Conservation (phyloP, 2,329 filamentous ascomycete species). For the Shiraia sp. region DNA sequence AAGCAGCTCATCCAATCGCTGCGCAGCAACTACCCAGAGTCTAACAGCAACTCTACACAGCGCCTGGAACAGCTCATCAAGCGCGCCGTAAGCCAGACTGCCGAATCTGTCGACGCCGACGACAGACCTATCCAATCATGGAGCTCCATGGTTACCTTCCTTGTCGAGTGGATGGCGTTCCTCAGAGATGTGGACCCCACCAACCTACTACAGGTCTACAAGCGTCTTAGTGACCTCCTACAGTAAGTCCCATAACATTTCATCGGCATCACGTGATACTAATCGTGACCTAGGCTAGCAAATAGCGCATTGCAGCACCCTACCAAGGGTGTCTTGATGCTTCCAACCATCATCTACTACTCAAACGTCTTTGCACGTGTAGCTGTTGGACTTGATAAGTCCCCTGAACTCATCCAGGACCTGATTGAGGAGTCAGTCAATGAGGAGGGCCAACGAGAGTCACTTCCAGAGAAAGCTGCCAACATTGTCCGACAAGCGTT, state of each 20-base stretch:
- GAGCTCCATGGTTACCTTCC: slow-evolving; percentile 77
- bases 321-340: slow-evolving; percentile 76
- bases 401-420: slow-evolving; percentile 74
- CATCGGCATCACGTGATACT: slow-evolving; percentile 4
- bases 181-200: slow-evolving; percentile 79
- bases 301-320: slow-evolving; percentile 80
- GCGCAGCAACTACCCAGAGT: slow-evolving; percentile 25
- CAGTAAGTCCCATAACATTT: slow-evolving; percentile 60
- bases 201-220: slow-evolving; percentile 75
- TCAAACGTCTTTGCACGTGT: slow-evolving; percentile 79
- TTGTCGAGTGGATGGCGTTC: slow-evolving; percentile 79
- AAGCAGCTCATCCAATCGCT: slow-evolving; percentile 33
- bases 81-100: slow-evolving; percentile 46
- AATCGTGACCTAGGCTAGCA: slow-evolving; percentile 61
- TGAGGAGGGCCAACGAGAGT: slow-evolving; percentile 70
- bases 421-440: slow-evolving; percentile 58
- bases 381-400: slow-evolving; percentile 80
- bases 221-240: slow-evolving; percentile 72
- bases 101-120: slow-evolving; percentile 61
- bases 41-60: slow-evolving; percentile 19
- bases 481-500: slow-evolving; percentile 91
- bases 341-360: slow-evolving; percentile 81
- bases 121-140: slow-evolving; percentile 63
- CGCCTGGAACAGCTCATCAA: slow-evolving; percentile 30
- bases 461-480: slow-evolving; percentile 83